phyloP scores from a whole-genome alignment of 768 basidiomycete species.

The Cystofilobasidium capitatum region DNA sequence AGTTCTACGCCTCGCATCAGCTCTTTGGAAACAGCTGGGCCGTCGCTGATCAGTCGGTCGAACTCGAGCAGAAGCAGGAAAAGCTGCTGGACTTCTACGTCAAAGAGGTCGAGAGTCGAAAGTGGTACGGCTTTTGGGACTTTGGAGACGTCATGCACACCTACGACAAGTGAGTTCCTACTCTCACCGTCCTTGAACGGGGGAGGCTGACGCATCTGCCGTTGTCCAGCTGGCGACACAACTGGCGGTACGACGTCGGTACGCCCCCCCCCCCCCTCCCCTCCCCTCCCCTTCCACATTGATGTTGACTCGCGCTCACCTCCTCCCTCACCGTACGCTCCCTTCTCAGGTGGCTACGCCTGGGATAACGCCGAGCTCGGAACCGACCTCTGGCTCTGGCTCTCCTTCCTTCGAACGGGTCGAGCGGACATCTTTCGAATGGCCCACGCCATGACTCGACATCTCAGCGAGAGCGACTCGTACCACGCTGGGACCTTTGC shows the following conservation, averaged over 20 bases:
- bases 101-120: slow-evolving; percentile 1
- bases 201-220: neutral
- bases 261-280: neutral
- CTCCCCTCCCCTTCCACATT: too few relatives aligned
- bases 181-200: neutral
- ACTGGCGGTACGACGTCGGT: slow-evolving; percentile 6
- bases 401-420: slow-evolving; percentile 3
- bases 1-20: neutral
- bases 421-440: slow-evolving; percentile 9
- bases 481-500: slow-evolving; percentile 2
- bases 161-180: slow-evolving; percentile 1
- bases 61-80: slow-evolving; percentile 14
- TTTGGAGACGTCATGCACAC: slow-evolving; percentile 22
- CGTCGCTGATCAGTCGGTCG: neutral
- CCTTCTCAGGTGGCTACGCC: too few relatives aligned
- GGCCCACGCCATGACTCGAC: slow-evolving; percentile 8
- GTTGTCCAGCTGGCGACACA: too few relatives aligned
- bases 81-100: slow-evolving; percentile 4
- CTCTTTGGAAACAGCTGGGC: slow-evolving; percentile 10
- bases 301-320: too few relatives aligned
- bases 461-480: slow-evolving; percentile 7
- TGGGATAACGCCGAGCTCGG: slow-evolving; percentile 15
- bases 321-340: too few relatives aligned
- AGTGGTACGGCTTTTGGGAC: neutral
- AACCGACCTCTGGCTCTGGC: slow-evolving; percentile 20